Conservation (phyloP, 352 stramenopile genomes). For the Globisporangium cederbergense region DNA sequence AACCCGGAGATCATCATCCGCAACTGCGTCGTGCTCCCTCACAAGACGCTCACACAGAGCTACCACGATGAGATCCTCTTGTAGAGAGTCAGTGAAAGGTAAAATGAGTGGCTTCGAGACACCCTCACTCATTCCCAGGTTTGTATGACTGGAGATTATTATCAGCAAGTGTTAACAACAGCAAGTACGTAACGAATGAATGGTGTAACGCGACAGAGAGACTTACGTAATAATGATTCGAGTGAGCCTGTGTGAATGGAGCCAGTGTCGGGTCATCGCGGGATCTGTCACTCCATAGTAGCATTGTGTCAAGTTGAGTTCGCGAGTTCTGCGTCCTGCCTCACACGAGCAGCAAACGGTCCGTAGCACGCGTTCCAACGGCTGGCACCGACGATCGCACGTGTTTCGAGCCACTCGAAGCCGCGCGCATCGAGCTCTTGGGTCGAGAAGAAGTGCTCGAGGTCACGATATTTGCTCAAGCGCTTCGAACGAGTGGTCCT, state of each 20-base stretch:
- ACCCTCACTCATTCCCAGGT: background rate
- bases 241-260: background rate
- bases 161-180: background rate
- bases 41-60: constrained; percentile 86
- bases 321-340: background rate
- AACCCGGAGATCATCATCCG: constrained; percentile 87
- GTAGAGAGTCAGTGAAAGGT: constrained; percentile 28
- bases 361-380: background rate
- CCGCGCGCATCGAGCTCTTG: background rate
- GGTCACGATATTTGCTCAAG: background rate
- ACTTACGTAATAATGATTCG: background rate
- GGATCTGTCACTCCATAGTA: background rate
- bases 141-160: constrained; percentile 11
- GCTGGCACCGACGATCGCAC: background rate
- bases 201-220: background rate
- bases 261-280: background rate
- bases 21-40: constrained; percentile 86
- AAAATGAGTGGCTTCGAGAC: background rate
- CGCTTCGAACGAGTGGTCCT: background rate
- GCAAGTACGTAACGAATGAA: background rate
- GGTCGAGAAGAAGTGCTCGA: background rate
- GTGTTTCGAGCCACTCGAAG: background rate
- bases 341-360: background rate
- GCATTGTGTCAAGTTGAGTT: background rate
- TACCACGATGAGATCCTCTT: constrained; percentile 90